A percentile compares a stretch with the other conserved stretches of the same genome.
Evolutionary conservation across 1,284 basidiomycete genomes (phyloP).

Genomic region (Coniferiporia sulphurascens): DNA sequence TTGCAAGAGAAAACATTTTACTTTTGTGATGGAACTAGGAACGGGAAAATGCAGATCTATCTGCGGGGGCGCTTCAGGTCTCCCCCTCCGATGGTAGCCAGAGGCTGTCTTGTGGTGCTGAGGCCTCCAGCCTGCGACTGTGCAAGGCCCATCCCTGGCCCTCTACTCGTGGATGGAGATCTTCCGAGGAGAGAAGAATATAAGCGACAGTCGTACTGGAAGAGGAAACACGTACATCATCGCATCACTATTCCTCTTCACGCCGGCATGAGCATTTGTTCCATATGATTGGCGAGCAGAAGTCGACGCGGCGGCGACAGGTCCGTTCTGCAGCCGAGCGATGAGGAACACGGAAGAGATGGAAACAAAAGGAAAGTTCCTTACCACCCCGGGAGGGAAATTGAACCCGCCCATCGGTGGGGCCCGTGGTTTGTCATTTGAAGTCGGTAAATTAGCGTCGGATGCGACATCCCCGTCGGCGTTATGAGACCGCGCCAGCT

Average conservation of each 20-base stretch:
- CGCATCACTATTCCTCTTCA: constrained; percentile 36
- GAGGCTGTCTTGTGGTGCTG: neutral
- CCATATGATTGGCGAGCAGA: constrained; percentile 14
- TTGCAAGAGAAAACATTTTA: neutral
- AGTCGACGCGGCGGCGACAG: constrained; percentile 1
- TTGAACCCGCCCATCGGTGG: constrained; percentile 50
- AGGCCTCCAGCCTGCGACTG: neutral
- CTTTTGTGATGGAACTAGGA: neutral
- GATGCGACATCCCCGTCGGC: constrained; percentile 17
- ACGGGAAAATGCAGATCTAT: neutral
- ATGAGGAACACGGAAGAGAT: neutral
- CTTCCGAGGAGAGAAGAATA: neutral
- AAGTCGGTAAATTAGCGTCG: constrained; percentile 7
- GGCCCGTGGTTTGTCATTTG: constrained; percentile 27
- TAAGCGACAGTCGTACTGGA: too few species aligned
- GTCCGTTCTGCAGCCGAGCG: constrained; percentile 2
- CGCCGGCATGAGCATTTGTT: constrained; percentile 21
- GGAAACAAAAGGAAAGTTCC: constrained; percentile 4
- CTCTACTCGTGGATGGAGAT: neutral
- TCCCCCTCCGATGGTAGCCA: constrained; percentile 6
- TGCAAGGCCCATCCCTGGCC: neutral
- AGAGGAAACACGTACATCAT: constrained; percentile 32
- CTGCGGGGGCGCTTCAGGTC: constrained; percentile 8
- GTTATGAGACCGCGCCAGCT: constrained; percentile 4
- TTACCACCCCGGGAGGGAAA: constrained; percentile 44